Evolutionary conservation across 805 yeast species (phyloP).

Genomic region (Komagataella populi): DNA sequence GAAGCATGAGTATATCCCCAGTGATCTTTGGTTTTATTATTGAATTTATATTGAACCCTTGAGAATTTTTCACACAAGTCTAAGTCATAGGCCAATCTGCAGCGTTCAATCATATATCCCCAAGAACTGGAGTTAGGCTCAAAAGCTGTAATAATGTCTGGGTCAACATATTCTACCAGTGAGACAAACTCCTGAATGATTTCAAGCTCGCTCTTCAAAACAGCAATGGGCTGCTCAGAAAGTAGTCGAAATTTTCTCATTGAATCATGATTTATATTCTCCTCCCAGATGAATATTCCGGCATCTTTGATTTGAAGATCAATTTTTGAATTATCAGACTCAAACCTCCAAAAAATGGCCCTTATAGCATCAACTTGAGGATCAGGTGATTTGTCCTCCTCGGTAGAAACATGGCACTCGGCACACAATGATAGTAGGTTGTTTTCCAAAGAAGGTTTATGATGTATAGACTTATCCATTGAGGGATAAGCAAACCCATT

Average conservation of each 20-base stretch:
- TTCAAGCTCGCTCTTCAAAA: conserved; percentile 39
- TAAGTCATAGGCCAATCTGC: conserved; percentile 25
- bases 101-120: conserved; percentile 78
- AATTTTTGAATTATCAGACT: conserved; percentile 24
- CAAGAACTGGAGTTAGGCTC: conserved; percentile 73
- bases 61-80: conserved; percentile 51
- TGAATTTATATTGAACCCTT: conserved; percentile 34
- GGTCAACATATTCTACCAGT: conserved; percentile 54
- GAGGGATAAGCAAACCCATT: conserved; percentile 26
- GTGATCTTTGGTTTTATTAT: conserved; percentile 44
- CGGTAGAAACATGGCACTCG: conserved; percentile 54
- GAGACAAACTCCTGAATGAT: conserved; percentile 43
- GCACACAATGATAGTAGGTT: conserved; percentile 43
- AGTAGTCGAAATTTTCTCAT: conserved; percentile 6
- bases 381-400: conserved; percentile 42
- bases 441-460: conserved; percentile 23
- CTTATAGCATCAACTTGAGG: conserved; percentile 46
- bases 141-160: conserved; percentile 79
- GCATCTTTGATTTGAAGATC: conserved; percentile 19
- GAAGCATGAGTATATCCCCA: conserved; percentile 83
- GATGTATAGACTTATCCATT: conserved; percentile 12
- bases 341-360: conserved; percentile 52
- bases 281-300: conserved; percentile 19
- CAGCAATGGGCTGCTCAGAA: conserved; percentile 18
- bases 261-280: conserved; percentile 2